These are phyloP conservation scores for Fusarium burgessii DNA, from an alignment of 2,329 filamentous ascomycete species.

Conservation along the genomic window DNA sequence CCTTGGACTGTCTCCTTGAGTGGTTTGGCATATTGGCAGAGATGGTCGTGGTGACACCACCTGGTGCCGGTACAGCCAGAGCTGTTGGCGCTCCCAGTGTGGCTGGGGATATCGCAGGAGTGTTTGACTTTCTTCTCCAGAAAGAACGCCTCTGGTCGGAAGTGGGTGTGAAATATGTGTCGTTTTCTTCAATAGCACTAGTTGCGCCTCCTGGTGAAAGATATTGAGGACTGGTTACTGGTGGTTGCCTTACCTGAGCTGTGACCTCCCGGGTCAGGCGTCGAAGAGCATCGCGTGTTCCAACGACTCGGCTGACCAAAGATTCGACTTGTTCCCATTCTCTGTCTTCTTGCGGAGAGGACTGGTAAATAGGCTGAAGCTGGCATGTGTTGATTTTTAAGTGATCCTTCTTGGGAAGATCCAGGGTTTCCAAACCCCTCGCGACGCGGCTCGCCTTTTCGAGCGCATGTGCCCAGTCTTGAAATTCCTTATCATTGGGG, in stretches of 20 bases:
- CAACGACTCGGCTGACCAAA: conserved; percentile 86
- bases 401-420: conserved; percentile 44
- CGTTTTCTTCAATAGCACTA: conserved; percentile 63
- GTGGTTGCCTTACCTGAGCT: conserved; percentile 54
- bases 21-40: conserved; percentile 50
- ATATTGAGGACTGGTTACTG: conserved; percentile 47
- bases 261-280: conserved; percentile 88
- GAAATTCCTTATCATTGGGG: conserved; percentile 84
- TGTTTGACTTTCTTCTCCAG: conserved; percentile 89
- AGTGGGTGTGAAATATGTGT: conserved; percentile 64
- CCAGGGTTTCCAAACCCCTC: conserved; percentile 61
- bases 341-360: conserved; percentile 71
- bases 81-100: conserved; percentile 55
- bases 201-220: conserved; percentile 58
- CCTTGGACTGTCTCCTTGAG: conserved; percentile 53
- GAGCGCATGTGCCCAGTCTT: conserved; percentile 86
- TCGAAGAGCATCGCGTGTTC: conserved; percentile 88
- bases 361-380: conserved; percentile 47
- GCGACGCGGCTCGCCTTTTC: conserved; percentile 82
- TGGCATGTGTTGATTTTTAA: conserved; percentile 47
- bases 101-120: conserved; percentile 57
- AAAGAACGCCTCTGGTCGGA: conserved; percentile 73
- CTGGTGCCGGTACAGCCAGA: conserved; percentile 58
- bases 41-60: conserved; percentile 48
- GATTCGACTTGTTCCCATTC: conserved; percentile 91